Conservation (phyloP, 345 rosid genomes). For the Citrus sinensis region DNA sequence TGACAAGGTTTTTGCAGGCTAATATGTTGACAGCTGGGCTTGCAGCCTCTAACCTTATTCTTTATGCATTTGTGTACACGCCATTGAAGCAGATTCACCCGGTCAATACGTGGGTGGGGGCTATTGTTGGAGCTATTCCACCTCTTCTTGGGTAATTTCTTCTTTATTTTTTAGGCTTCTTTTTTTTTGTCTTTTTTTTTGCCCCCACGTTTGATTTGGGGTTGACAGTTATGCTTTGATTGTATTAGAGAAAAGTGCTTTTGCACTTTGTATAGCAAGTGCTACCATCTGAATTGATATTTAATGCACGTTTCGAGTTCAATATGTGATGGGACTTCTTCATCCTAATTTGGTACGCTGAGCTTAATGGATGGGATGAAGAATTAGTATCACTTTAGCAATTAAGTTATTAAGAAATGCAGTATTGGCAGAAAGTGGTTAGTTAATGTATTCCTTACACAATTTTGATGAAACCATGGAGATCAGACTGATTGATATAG, state of each 20-base stretch:
- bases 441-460: background rate
- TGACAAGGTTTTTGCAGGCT: constrained; percentile 86
- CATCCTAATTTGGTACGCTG: too few species aligned
- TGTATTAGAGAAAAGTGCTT: background rate
- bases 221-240: background rate
- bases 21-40: constrained; percentile 89
- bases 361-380: background rate
- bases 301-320: background rate
- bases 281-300: background rate
- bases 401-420: background rate
- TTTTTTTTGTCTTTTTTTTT: background rate
- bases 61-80: constrained; percentile 73
- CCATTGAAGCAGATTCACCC: constrained; percentile 98
- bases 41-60: constrained; percentile 75
- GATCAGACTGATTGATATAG: background rate
- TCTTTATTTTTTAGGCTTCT: constrained; percentile 11
- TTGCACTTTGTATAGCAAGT: background rate
- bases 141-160: constrained; percentile 87
- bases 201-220: background rate
- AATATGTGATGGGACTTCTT: background rate
- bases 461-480: background rate
- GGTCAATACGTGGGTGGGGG: constrained; percentile 96
- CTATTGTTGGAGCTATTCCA: constrained; percentile 97
- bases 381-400: background rate
- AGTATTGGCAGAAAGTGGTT: background rate